phyloP scores from a whole-genome alignment of 2,329 filamentous ascomycete species.

The Emergomyces africanus region DNA sequence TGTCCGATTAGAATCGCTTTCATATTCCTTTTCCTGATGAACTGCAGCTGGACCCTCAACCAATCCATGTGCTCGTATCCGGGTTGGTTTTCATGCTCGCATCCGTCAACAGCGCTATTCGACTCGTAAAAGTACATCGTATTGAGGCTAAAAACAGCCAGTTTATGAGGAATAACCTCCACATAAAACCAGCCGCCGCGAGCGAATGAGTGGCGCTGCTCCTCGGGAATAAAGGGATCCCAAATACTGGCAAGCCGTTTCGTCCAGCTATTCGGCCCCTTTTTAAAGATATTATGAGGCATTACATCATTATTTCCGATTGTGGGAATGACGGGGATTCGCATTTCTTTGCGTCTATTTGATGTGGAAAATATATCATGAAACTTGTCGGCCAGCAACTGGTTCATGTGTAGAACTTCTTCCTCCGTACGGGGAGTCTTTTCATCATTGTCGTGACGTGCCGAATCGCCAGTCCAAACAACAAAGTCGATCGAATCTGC shows the following conservation, averaged over 20 bases:
- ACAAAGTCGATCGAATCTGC: constrained; percentile 77
- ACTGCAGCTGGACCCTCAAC: constrained; percentile 77
- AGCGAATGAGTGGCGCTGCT: constrained; percentile 79
- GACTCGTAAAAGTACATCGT: constrained; percentile 93
- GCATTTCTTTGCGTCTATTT: constrained; percentile 39
- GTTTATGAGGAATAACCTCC: constrained; percentile 73
- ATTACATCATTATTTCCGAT: constrained; percentile 97
- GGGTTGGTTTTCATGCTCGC: constrained; percentile 62
- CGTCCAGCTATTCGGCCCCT: constrained; percentile 81
- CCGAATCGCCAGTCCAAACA: constrained; percentile 84
- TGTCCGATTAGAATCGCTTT: constrained; percentile 93
- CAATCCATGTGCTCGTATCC: constrained; percentile 95
- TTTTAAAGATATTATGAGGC: constrained; percentile 83
- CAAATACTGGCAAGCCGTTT: constrained; percentile 65
- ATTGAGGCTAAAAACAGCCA: constrained; percentile 89
- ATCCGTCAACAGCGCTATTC: constrained; percentile 90
- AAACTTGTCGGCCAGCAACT: constrained; percentile 63
- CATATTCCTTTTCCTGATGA: constrained; percentile 70
- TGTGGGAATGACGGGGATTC: constrained; percentile 73
- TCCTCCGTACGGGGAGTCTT: constrained; percentile 58
- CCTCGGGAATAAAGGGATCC: constrained; percentile 78
- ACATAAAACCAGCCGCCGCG: constrained; percentile 91
- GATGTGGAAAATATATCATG: constrained; percentile 48
- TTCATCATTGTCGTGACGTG: constrained; percentile 80
- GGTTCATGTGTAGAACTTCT: constrained; percentile 69